These are phyloP conservation scores for Globisporangium apiculatum DNA, from an alignment of 352 stramenopile species.

Conservation along the genomic window DNA sequence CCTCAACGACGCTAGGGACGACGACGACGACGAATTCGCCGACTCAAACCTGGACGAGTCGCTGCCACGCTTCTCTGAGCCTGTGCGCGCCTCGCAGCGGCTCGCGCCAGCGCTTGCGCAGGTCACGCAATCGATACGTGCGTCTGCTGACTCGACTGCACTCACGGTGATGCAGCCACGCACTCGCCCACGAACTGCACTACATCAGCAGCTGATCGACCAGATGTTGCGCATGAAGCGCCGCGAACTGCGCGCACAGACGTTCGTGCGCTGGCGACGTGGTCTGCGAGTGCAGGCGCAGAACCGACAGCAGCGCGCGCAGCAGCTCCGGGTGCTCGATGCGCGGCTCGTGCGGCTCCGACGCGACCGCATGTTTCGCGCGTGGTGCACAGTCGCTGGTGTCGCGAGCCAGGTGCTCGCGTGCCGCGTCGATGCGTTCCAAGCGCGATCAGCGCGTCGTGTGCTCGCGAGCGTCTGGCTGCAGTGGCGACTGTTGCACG, in stretches of 20 bases:
- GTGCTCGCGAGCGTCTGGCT: slow-evolving; percentile 19
- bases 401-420: slow-evolving; percentile 23
- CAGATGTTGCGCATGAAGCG: slow-evolving; percentile 34
- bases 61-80: slow-evolving; percentile 27
- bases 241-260: slow-evolving; percentile 29
- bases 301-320: slow-evolving; percentile 21
- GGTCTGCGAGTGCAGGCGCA: slow-evolving; percentile 48
- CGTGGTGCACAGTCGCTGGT: slow-evolving; percentile 23
- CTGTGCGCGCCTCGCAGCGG: slow-evolving; percentile 8
- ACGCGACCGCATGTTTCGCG: slow-evolving; percentile 26
- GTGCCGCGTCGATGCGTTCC: slow-evolving; percentile 44
- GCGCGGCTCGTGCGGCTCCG: slow-evolving; percentile 19
- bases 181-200: slow-evolving; percentile 12
- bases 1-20: not conserved
- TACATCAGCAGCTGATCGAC: slow-evolving; percentile 61
- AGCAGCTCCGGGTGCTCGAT: slow-evolving; percentile 18
- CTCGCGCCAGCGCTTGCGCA: not conserved
- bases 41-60: slow-evolving; percentile 18
- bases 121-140: not conserved
- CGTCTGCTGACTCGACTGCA: too few relatives aligned
- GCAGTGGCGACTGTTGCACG: slow-evolving; percentile 14
- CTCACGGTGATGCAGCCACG: too few relatives aligned
- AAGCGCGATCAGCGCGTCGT: slow-evolving; percentile 18
- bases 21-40: slow-evolving; percentile 6
- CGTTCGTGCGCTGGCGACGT: slow-evolving; percentile 44